A percentile compares a stretch with the other conserved stretches of the same genome.
Evolutionary conservation across 306 rosid species (phyloP).

Genomic region (Ammopiptanthus mongolicus): DNA sequence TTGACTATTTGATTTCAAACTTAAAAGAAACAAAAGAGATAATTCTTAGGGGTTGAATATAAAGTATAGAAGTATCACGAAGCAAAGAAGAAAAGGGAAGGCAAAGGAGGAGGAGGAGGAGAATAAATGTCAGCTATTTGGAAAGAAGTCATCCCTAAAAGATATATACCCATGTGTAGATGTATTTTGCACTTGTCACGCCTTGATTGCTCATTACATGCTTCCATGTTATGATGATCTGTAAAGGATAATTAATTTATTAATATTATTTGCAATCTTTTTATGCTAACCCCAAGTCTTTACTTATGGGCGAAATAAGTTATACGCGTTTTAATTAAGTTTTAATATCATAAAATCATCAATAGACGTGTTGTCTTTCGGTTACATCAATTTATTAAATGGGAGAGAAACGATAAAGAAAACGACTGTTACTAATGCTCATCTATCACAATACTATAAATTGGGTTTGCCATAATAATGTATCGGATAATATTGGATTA

Average conservation of each 20-base stretch:
- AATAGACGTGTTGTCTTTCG: neutral
- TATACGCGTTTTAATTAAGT: slow-evolving; percentile 2
- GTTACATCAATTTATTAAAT: neutral
- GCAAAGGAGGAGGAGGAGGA: neutral
- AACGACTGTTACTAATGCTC: neutral
- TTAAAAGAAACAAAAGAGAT: slow-evolving; percentile 21
- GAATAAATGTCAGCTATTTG: slow-evolving; percentile 38
- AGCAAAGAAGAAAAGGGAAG: slow-evolving; percentile 1
- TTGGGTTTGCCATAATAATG: neutral
- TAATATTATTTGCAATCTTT: slow-evolving; percentile 5
- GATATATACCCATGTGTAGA: slow-evolving; percentile 30
- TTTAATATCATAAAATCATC: neutral
- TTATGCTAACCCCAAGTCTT: neutral
- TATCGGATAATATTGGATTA: too few relatives aligned
- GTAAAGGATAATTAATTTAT: slow-evolving; percentile 29
- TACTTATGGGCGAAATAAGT: neutral
- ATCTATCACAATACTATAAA: neutral
- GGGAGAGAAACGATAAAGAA: neutral
- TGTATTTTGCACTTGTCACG: slow-evolving; percentile 39
- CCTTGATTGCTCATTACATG: slow-evolving; percentile 41
- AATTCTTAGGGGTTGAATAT: neutral
- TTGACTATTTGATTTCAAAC: neutral
- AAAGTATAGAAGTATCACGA: slow-evolving; percentile 10
- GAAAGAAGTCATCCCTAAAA: slow-evolving; percentile 3
- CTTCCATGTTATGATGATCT: slow-evolving; percentile 38